Percentiles rank a stretch among this genome's conserved stretches.
Conservation (phyloP, 2,329 filamentous ascomycete genomes). For the Berkeleyomyces rouxiae region DNA sequence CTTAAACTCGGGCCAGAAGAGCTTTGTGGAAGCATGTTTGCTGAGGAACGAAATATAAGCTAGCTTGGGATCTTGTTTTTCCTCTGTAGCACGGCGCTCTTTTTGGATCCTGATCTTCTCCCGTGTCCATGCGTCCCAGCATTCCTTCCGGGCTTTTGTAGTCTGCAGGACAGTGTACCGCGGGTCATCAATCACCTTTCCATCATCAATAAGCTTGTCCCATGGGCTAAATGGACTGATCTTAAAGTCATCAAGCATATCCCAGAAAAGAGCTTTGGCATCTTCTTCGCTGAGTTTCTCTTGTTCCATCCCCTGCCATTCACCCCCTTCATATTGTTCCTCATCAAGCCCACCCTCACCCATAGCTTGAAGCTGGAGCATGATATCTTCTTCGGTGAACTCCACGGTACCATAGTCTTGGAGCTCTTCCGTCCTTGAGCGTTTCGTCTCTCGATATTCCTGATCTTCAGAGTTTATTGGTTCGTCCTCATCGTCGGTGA, state of each 20-base stretch:
- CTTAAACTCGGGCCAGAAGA: constrained; percentile 96
- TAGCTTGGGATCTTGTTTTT: constrained; percentile 68
- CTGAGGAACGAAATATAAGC: constrained; percentile 70
- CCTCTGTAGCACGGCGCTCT: constrained; percentile 55
- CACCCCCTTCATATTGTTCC: constrained; percentile 61
- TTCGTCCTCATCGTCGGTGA: constrained; percentile 38
- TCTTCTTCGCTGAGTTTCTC: constrained; percentile 55
- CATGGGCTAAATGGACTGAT: constrained; percentile 82
- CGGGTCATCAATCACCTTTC: constrained; percentile 64
- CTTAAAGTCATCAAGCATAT: constrained; percentile 65
- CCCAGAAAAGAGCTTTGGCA: constrained; percentile 60
- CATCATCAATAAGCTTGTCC: constrained; percentile 77
- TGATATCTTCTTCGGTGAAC: constrained; percentile 89
- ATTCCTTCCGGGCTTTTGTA: constrained; percentile 66
- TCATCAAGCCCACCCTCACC: constrained; percentile 32
- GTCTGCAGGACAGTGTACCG: constrained; percentile 72
- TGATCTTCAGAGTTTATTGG: constrained; percentile 16
- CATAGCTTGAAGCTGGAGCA: constrained; percentile 80
- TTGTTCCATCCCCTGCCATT: constrained; percentile 36
- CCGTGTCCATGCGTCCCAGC: constrained; percentile 69
- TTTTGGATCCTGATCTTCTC: constrained; percentile 58
- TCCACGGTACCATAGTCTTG: constrained; percentile 48
- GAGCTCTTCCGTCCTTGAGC: constrained; percentile 30
- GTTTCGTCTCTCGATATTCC: constrained; percentile 41
- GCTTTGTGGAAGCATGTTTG: constrained; percentile 67